Percentiles rank a stretch among this genome's conserved stretches.
phyloP scores from a whole-genome alignment of 192 early-diverging fungal genomes.

The Pilobolus umbonatus region DNA sequence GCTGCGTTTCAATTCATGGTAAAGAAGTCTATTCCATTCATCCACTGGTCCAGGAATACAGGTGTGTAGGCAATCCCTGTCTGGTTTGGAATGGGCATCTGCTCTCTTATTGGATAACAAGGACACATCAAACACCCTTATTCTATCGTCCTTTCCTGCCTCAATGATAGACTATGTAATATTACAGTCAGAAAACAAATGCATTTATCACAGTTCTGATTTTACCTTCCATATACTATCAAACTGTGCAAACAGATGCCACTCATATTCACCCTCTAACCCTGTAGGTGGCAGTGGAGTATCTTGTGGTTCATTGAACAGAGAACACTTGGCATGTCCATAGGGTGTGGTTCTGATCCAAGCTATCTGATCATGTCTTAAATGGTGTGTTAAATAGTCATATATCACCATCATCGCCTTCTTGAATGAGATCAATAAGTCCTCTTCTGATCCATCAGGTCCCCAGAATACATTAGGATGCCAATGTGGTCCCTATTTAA shows the following conservation, averaged over 20 bases:
- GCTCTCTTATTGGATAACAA: constrained; percentile 24
- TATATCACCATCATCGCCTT: constrained; percentile 14
- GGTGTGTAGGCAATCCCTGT: constrained; percentile 33
- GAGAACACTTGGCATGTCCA: constrained; percentile 32
- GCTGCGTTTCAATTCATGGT: constrained; percentile 29
- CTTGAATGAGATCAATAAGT: constrained; percentile 23
- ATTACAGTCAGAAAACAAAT: not conserved
- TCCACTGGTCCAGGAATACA: constrained; percentile 37
- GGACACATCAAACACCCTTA: constrained; percentile 20
- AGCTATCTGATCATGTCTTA: constrained; percentile 25
- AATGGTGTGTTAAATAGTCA: constrained; percentile 9
- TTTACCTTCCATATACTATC: constrained; percentile 27
- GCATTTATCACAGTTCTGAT: not conserved
- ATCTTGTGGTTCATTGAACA: constrained; percentile 17
- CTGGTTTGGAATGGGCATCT: constrained; percentile 30
- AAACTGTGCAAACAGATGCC: constrained; percentile 31
- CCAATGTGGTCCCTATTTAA: constrained; percentile 31
- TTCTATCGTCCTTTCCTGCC: constrained; percentile 9
- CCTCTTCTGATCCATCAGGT: constrained; percentile 10
- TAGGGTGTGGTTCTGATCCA: constrained; percentile 31
- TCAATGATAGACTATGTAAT: constrained; percentile 1
- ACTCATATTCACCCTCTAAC: constrained; percentile 28
- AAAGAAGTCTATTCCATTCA: constrained; percentile 30
- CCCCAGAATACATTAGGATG: constrained; percentile 23
- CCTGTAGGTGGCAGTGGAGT: constrained; percentile 22